Conservation (phyloP, 495 filamentous ascomycete species). For the Penicillium samsonianum region DNA sequence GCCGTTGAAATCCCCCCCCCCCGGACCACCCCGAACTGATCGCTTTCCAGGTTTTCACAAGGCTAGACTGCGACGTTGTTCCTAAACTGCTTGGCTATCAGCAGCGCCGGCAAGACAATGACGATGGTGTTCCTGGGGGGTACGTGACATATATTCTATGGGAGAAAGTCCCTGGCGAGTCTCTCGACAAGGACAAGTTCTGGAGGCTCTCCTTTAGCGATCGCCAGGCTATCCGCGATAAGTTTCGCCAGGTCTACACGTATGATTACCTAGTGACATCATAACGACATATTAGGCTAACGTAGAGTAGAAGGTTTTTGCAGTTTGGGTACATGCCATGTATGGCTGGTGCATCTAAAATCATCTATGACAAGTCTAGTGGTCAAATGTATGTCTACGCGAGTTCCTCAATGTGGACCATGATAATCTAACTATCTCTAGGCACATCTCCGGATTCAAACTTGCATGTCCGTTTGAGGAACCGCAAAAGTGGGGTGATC, state of each 20-base stretch:
- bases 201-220: constrained; percentile 8
- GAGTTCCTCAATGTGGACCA: background rate
- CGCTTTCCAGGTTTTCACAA: constrained; percentile 1
- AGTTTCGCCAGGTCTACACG: constrained; percentile 11
- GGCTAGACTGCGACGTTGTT: constrained; percentile 7
- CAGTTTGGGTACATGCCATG: constrained; percentile 3
- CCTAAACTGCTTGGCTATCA: constrained; percentile 9
- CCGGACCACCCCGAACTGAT: constrained; percentile 8
- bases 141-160: constrained; percentile 6
- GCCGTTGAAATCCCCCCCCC: constrained; percentile 7
- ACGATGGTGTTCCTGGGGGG: constrained; percentile 7
- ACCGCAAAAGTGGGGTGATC: constrained; percentile 5
- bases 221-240: constrained; percentile 9
- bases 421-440: constrained; percentile 9
- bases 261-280: constrained; percentile 1
- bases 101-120: constrained; percentile 7
- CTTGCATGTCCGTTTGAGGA: background rate
- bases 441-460: constrained; percentile 12
- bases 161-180: constrained; percentile 11
- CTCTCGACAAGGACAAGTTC: constrained; percentile 5
- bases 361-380: constrained; percentile 9
- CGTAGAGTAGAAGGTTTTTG: constrained; percentile 6
- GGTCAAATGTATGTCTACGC: constrained; percentile 9
- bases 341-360: constrained; percentile 8
- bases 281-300: constrained; percentile 3